Base-by-base conservation (phyloP, 192 early-diverging fungal species). In the Coemansia sp. region DNA sequence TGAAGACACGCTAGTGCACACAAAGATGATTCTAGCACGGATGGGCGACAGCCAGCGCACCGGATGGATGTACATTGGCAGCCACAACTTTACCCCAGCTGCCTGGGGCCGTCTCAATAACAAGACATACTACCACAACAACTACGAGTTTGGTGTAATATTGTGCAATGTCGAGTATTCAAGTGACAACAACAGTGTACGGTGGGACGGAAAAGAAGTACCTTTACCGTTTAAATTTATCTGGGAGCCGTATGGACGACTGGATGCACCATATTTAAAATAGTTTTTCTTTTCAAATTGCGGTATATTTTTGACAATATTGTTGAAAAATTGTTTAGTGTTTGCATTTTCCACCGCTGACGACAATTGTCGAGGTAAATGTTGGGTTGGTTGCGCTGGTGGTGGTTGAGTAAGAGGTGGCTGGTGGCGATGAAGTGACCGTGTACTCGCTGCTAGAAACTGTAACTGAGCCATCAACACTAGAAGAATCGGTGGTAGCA, bases 81-180 rank as follows among this genome's bases (percentile, higher is more conserved):
- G 62, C 38, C 73, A 76, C 22, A 76, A 76, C 27, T 76, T 58
- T 48, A 66, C 66, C 2, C 67, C 50, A 4, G 73, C 55, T 15
- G 73, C 66, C 0, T 76, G 73, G 73, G 73, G 73, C 4, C 48
- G 59, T 0, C 24, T 66, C 30, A 11, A 27, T 1, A 33, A 3
- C 6, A 22, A 54, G 34, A 15, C 21, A 38, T 12, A 14, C 15
- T 69, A 75, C 18, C 46, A 47, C 17, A 69, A 69, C 63, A 75
- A 75, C 58, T 75, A 75, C 24, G 62, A 75, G 52, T 30, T 75
- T 39, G 73, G 67, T 21, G 53, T 73, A 0, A 55, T 73, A 8
- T 18, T 73, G 6, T 18, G 42, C 4, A n/a, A 59, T 44, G 24
- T 53, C 34, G 40, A 34, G 4, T 51, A 40, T 24, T 1, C 2